Evolutionary conservation across 805 yeast genomes (phyloP).

Genomic region (Metschnikowia borealis): DNA sequence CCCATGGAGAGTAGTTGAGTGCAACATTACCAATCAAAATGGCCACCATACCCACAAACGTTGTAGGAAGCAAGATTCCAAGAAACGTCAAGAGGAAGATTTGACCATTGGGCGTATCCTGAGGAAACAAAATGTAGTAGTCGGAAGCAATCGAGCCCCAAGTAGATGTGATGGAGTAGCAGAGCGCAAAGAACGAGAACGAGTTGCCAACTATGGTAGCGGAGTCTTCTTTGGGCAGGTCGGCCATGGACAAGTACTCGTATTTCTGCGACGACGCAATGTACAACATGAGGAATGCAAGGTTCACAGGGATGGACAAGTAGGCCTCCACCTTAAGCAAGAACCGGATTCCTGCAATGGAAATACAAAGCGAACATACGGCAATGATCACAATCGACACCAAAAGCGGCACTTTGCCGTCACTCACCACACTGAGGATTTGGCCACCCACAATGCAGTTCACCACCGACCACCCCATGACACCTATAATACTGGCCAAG

Average conservation of each 20-base stretch:
- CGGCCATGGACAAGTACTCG: slow-evolving; percentile 25
- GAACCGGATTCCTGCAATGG: slow-evolving; percentile 75
- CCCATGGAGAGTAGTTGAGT: slow-evolving; percentile 53
- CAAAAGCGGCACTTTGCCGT: slow-evolving; percentile 62
- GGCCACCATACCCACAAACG: slow-evolving; percentile 73
- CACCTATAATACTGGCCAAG: slow-evolving; percentile 67
- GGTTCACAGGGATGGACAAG: slow-evolving; percentile 64
- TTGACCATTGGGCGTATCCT: slow-evolving; percentile 51
- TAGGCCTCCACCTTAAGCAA: slow-evolving; percentile 63
- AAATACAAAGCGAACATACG: slow-evolving; percentile 56
- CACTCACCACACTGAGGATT: slow-evolving; percentile 61
- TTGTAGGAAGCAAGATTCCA: slow-evolving; percentile 66
- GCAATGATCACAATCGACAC: slow-evolving; percentile 74
- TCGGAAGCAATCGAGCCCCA: slow-evolving; percentile 90
- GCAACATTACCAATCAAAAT: slow-evolving; percentile 68
- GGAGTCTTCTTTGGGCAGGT: slow-evolving; percentile 13
- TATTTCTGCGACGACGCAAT: slow-evolving; percentile 52
- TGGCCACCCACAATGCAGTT: slow-evolving; percentile 88
- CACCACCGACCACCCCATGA: slow-evolving; percentile 92
- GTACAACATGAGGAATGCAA: slow-evolving; percentile 66
- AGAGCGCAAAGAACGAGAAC: slow-evolving; percentile 66
- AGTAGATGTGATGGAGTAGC: slow-evolving; percentile 76
- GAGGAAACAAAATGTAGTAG: slow-evolving; percentile 79
- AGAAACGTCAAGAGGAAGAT: slow-evolving; percentile 60
- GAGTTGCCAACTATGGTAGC: slow-evolving; percentile 59